phyloP scores from a whole-genome alignment of 2,329 filamentous ascomycete species.

The Cephalotrichum gorgonifer region DNA sequence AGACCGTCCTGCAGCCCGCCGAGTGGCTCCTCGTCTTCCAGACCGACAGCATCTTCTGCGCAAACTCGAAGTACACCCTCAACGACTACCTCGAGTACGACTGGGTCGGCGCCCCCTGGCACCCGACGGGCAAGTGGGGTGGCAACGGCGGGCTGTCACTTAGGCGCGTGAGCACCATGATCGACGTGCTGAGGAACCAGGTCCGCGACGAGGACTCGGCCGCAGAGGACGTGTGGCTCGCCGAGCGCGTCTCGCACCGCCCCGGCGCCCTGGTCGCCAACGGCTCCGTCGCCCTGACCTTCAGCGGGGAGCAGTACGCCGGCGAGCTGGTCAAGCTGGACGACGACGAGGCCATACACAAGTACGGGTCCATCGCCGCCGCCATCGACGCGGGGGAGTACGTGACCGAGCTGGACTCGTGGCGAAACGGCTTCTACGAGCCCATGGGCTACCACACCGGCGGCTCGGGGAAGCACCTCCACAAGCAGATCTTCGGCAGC shows the following conservation, averaged over 20 bases:
- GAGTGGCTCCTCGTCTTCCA: slow-evolving; percentile 46
- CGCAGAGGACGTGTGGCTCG: slow-evolving; percentile 47
- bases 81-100: slow-evolving; percentile 42
- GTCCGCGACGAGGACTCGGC: slow-evolving; percentile 29
- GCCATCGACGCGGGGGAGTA: slow-evolving; percentile 20
- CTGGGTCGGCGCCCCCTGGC: slow-evolving; percentile 44
- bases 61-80: slow-evolving; percentile 34
- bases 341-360: slow-evolving; percentile 9
- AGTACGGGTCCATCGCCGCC: slow-evolving; percentile 14
- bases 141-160: slow-evolving; percentile 43
- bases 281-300: slow-evolving; percentile 34
- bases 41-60: slow-evolving; percentile 45
- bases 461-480: slow-evolving; percentile 33
- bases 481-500: slow-evolving; percentile 36
- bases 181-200: slow-evolving; percentile 39
- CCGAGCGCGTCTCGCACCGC: slow-evolving; percentile 37
- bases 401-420: slow-evolving; percentile 34
- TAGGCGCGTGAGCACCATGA: slow-evolving; percentile 39
- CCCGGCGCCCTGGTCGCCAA: slow-evolving; percentile 40
- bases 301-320: slow-evolving; percentile 37
- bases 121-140: slow-evolving; percentile 27
- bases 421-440: slow-evolving; percentile 41
- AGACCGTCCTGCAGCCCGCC: slow-evolving; percentile 33
- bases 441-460: slow-evolving; percentile 51
- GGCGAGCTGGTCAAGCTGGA: slow-evolving; percentile 17